These are phyloP conservation scores for Theileria annulata DNA, from an alignment of 169 alveolate species.

Conservation along the genomic window DNA sequence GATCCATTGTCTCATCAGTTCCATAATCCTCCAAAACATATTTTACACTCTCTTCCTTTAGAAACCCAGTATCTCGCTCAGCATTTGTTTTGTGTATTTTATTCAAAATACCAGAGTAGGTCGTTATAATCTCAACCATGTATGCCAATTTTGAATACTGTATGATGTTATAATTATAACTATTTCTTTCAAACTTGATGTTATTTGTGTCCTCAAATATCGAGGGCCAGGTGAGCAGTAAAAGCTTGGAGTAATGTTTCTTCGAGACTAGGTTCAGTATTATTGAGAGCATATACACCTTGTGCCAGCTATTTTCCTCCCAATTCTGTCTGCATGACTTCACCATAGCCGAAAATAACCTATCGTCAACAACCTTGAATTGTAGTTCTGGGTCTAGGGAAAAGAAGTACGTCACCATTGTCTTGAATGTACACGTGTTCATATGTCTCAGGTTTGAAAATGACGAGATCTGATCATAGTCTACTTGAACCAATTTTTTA, in stretches of 20 bases:
- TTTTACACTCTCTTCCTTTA: not conserved
- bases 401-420: conserved; percentile 4
- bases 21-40: not conserved
- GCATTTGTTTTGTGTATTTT: not conserved
- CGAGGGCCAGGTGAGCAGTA: not conserved
- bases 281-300: not conserved
- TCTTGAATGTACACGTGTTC: conserved; percentile 2
- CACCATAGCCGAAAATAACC: not conserved
- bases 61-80: not conserved
- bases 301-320: not conserved
- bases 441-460: conserved; percentile 1
- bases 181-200: not conserved
- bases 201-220: not conserved
- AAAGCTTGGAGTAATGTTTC: not conserved
- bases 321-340: not conserved
- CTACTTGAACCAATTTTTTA: conserved; percentile 2
- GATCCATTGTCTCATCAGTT: not conserved
- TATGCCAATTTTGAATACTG: not conserved
- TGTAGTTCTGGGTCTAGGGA: not conserved
- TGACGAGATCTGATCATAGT: not conserved
- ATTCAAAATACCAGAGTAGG: not conserved
- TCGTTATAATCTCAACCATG: not conserved
- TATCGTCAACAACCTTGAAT: not conserved
- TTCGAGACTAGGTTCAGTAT: not conserved
- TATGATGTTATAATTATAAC: not conserved